phyloP scores from a whole-genome alignment of 371 early-diverging fungal genomes.

The Mortierella sp. region DNA sequence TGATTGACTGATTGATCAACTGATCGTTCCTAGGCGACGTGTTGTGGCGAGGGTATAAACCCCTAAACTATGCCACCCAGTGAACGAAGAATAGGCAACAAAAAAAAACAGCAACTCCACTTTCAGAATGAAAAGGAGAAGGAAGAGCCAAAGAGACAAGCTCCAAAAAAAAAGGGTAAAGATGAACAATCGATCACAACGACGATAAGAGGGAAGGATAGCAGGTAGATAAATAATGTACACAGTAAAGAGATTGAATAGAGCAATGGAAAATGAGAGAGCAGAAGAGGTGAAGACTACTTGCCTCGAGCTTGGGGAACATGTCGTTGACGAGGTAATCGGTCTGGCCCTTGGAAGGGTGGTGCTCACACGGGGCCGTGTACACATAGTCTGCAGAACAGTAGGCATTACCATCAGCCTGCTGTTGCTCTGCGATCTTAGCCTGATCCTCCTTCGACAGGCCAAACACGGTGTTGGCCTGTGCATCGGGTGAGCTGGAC shows the following conservation, averaged over 20 bases:
- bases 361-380: slow-evolving; percentile 59
- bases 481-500: neutral
- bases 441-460: neutral
- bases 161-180: too few relatives aligned
- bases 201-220: neutral
- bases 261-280: neutral
- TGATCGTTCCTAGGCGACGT: slow-evolving; percentile 2
- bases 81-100: neutral
- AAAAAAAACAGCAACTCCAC: neutral
- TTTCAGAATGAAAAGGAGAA: neutral
- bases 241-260: neutral
- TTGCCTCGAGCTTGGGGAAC: slow-evolving; percentile 55
- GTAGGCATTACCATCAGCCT: slow-evolving; percentile 8
- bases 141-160: neutral
- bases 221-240: neutral
- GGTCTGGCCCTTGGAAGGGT: slow-evolving; percentile 56
- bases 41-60: neutral
- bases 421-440: neutral
- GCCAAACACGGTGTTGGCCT: neutral
- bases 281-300: slow-evolving; percentile 13
- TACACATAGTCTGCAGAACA: slow-evolving; percentile 52
- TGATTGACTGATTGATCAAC: neutral
- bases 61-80: neutral
- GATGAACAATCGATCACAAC: neutral
- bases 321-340: slow-evolving; percentile 58